These are phyloP conservation scores for Cryptococcus sp. DNA, from an alignment of 1,284 basidiomycete species.

Conservation along the genomic window DNA sequence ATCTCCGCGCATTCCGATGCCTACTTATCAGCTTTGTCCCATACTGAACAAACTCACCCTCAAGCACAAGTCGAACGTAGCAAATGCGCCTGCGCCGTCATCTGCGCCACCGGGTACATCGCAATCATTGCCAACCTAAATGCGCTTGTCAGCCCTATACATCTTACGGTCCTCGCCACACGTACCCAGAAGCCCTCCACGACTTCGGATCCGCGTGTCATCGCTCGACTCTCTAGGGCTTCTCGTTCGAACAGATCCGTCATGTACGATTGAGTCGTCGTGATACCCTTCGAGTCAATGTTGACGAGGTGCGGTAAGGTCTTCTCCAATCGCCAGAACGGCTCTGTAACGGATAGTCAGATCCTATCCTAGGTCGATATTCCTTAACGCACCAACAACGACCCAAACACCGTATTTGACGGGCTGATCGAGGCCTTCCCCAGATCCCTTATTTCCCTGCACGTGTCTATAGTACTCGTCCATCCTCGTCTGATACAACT, in stretches of 20 bases:
- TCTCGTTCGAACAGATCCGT: conserved; percentile 58
- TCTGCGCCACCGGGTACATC: conserved; percentile 51
- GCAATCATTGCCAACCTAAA: conserved; percentile 49
- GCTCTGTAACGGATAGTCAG: conserved; percentile 50
- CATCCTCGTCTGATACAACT: conserved; percentile 44
- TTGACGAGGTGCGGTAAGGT: conserved; percentile 58
- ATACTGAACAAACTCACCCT: conserved; percentile 23
- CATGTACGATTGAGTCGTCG: conserved; percentile 48
- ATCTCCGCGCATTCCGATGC: conserved; percentile 53
- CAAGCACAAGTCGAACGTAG: conserved; percentile 49
- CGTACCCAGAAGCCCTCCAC: conserved; percentile 60
- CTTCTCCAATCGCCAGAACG: conserved; percentile 59
- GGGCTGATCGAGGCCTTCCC: conserved; percentile 52
- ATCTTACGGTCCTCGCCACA: neutral
- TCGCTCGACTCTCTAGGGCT: conserved; percentile 39
- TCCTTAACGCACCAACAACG: conserved; percentile 62
- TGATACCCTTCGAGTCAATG: conserved; percentile 56
- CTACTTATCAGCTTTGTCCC: conserved; percentile 21
- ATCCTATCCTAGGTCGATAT: neutral
- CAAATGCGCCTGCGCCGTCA: conserved; percentile 36
- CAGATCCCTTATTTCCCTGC: conserved; percentile 17
- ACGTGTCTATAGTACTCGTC: conserved; percentile 42
- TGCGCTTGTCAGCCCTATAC: neutral
- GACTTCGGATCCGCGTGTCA: conserved; percentile 80
- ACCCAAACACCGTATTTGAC: conserved; percentile 84